Evolutionary conservation across 305 asterid genomes (phyloP).

Genomic region (Striga hermonthica): DNA sequence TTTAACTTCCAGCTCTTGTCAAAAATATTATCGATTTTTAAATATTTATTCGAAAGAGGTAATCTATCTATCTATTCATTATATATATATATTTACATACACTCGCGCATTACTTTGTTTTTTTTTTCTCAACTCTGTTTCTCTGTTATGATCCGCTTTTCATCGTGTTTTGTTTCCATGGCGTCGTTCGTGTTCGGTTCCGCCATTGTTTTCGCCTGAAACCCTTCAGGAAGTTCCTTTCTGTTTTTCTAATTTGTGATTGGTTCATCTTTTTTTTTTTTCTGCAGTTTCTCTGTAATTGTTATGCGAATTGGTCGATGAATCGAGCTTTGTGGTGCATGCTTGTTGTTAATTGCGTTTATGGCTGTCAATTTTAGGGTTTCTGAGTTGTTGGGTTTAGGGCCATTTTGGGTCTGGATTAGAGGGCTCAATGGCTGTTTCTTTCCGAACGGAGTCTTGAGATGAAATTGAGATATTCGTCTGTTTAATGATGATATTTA

Average conservation of each 20-base stretch:
- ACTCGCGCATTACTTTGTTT: background rate
- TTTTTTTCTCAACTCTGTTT: background rate
- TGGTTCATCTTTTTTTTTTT: background rate
- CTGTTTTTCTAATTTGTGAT: background rate
- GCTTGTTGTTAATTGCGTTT: background rate
- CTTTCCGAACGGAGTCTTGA: background rate
- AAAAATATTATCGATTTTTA: slow-evolving; percentile 16
- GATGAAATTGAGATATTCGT: slow-evolving; percentile 20
- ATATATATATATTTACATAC: background rate
- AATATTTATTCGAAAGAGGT: slow-evolving; percentile 33
- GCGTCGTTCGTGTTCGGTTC: background rate
- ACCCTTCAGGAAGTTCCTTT: background rate
- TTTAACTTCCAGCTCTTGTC: slow-evolving; percentile 18
- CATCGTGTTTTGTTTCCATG: slow-evolving; percentile 4
- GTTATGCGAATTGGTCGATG: background rate
- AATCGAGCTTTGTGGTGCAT: background rate
- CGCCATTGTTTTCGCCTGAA: slow-evolving; percentile 20
- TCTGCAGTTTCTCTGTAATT: slow-evolving; percentile 9
- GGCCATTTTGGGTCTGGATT: slow-evolving; percentile 19
- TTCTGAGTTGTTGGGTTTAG: slow-evolving; percentile 30
- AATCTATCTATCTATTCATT: too few relatives aligned
- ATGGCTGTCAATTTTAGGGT: slow-evolving; percentile 30
- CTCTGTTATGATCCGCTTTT: slow-evolving; percentile 5
- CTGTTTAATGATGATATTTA: background rate
- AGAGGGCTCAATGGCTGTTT: background rate